These are phyloP conservation scores for Teunomyces aglyptinius DNA, from an alignment of 805 yeast species.

Conservation along the genomic window DNA sequence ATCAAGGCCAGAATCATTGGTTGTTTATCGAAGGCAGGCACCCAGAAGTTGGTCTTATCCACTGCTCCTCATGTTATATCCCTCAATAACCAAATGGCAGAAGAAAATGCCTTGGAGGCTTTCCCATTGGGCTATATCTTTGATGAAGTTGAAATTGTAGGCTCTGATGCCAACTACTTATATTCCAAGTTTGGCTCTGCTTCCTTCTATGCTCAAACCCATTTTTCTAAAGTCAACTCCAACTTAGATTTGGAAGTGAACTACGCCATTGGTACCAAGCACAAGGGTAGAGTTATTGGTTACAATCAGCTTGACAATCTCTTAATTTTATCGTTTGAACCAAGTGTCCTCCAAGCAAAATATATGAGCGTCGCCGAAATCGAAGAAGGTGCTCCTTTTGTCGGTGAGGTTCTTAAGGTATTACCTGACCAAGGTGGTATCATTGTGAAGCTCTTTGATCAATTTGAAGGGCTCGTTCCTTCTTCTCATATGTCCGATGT, in stretches of 20 bases:
- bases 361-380: conserved; percentile 71
- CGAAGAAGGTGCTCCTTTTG: conserved; percentile 62
- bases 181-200: conserved; percentile 57
- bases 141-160: conserved; percentile 57
- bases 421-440: conserved; percentile 63
- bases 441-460: conserved; percentile 59
- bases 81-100: conserved; percentile 18
- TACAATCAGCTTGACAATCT: conserved; percentile 64
- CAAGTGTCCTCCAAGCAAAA: conserved; percentile 58
- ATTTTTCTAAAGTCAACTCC: conserved; percentile 65
- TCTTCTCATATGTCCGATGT: conserved; percentile 79
- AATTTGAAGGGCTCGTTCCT: conserved; percentile 74
- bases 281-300: conserved; percentile 75
- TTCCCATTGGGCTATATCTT: conserved; percentile 77
- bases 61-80: conserved; percentile 52
- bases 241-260: conserved; percentile 43
- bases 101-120: conserved; percentile 47
- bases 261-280: conserved; percentile 63
- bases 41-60: conserved; percentile 65
- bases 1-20: conserved; percentile 72
- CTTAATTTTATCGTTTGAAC: conserved; percentile 67
- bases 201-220: conserved; percentile 65
- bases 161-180: conserved; percentile 55
- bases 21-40: conserved; percentile 44
- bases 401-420: conserved; percentile 54